Evolutionary conservation across 768 basidiomycete genomes (phyloP), one percentile per base, ranked within the genome.

Genomic region (Suillus placidus): DNA sequence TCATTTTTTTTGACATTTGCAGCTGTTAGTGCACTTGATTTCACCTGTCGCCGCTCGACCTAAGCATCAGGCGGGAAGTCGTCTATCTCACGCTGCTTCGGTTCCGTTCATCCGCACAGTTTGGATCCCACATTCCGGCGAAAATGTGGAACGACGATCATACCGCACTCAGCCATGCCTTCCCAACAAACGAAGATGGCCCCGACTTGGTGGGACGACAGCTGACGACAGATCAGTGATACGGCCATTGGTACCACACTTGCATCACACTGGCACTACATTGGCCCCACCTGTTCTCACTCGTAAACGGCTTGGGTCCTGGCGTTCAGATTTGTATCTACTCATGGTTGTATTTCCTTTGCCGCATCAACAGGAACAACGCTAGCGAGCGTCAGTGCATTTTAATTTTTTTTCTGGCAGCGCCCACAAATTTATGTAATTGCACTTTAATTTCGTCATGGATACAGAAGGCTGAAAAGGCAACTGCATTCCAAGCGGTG

Each of bases 381-480:
- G n/a, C n/a, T 47, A 13, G 6, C 18, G 18, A 34, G 20, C 5
- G 10, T 20, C 34, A 13, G 20, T n/a, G 32, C 54, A 55, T 55
- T 55, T n/a, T 6, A 54, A 54, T 12, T 20, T 55, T 55, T 18
- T 35, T 34, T 55, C 32, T 55, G 10, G 34, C 3, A 55, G 20
- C 12, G 20, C 34, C 0, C 20, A n/a, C 6, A 6, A n/a, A 35
- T 34, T 12, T 55, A 35, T 55, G 54, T n/a, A 34, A 55, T 55
- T 55, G 20, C 54, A 55, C 20, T 55, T 35, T 35, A 55, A 55
- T n/a, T 55, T 55, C n/a, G 54, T n/a, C 54, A 55, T 55, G 54
- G 54, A 55, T 34, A 55, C 54, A n/a, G 2, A 13, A 34, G 18
- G 18, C 20, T 55, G 34, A 55, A 55, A 55, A 35, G 54, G 54